These are phyloP conservation scores for Candida andamanensis DNA, from an alignment of 805 yeast species.

Conservation along the genomic window DNA sequence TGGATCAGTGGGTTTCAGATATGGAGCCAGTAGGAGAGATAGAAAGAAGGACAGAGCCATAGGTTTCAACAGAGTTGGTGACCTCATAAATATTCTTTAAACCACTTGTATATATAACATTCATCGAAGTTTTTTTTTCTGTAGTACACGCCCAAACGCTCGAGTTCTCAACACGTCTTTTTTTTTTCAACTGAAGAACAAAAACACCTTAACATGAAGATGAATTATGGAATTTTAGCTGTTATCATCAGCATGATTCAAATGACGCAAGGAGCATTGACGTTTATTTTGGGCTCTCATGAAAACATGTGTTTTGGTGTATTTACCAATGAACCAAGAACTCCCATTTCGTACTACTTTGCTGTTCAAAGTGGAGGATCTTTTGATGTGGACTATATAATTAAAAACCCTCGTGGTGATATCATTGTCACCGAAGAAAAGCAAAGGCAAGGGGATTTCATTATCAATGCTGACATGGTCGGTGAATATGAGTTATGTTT, in stretches of 20 bases:
- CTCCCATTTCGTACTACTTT: slow-evolving; percentile 69
- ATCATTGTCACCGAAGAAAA: slow-evolving; percentile 50
- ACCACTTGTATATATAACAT: slow-evolving; percentile 8
- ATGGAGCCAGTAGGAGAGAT: slow-evolving; percentile 88
- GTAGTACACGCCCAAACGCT: not conserved
- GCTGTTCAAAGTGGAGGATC: slow-evolving; percentile 80
- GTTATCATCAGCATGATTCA: slow-evolving; percentile 12
- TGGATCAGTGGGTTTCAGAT: slow-evolving; percentile 85
- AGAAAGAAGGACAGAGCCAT: slow-evolving; percentile 76
- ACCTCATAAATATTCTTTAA: slow-evolving; percentile 35
- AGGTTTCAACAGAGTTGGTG: slow-evolving; percentile 66
- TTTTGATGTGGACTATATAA: slow-evolving; percentile 70
- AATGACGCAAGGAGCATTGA: slow-evolving; percentile 53
- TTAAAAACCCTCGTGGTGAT: slow-evolving; percentile 54
- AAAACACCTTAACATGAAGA: not conserved
- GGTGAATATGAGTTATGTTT: slow-evolving; percentile 92
- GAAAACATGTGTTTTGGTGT: slow-evolving; percentile 70
- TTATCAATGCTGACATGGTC: slow-evolving; percentile 53
- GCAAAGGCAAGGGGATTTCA: slow-evolving; percentile 76
- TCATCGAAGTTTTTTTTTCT: too few relatives aligned
- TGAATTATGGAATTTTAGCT: slow-evolving; percentile 2
- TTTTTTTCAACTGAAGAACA: too few relatives aligned
- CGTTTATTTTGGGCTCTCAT: slow-evolving; percentile 70
- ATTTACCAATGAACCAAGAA: slow-evolving; percentile 53
- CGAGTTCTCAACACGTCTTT: not conserved